phyloP scores from a whole-genome alignment of 2,329 filamentous ascomycete genomes.

The Endocalyx cinctus region DNA sequence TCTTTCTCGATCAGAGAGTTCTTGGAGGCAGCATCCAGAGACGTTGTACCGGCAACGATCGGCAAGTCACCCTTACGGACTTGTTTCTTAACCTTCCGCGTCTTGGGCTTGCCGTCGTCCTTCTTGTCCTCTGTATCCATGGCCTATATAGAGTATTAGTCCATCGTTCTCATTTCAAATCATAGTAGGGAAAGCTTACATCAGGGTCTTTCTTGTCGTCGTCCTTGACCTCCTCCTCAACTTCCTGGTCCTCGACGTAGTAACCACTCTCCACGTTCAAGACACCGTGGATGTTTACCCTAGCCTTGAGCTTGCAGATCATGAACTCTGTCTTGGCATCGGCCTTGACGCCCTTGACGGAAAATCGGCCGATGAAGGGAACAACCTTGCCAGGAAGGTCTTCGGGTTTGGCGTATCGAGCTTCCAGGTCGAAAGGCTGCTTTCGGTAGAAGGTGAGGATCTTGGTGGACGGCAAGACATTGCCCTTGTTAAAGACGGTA shows the following conservation, averaged over 20 bases:
- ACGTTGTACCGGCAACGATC: slow-evolving; percentile 75
- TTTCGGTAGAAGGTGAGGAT: slow-evolving; percentile 99
- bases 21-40: slow-evolving; percentile 67
- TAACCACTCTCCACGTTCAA: slow-evolving; percentile 96
- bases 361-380: slow-evolving; percentile 96
- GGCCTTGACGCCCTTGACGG: slow-evolving; percentile 94
- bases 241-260: slow-evolving; percentile 95
- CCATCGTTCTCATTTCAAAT: neutral
- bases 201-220: slow-evolving; percentile 67
- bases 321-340: slow-evolving; percentile 95
- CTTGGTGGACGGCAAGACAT: slow-evolving; percentile 96
- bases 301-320: slow-evolving; percentile 99
- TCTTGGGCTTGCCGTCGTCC: slow-evolving; percentile 67
- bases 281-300: slow-evolving; percentile 92
- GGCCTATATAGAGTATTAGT: slow-evolving; percentile 46
- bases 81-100: slow-evolving; percentile 98
- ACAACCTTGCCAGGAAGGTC: slow-evolving; percentile 82
- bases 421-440: slow-evolving; percentile 94
- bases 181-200: slow-evolving; percentile 49
- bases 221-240: slow-evolving; percentile 86
- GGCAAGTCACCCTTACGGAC: slow-evolving; percentile 94
- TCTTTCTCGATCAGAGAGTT: slow-evolving; percentile 74
- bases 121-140: slow-evolving; percentile 77
- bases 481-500: slow-evolving; percentile 96
- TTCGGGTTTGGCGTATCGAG: slow-evolving; percentile 84